Evolutionary conservation across 345 rosid genomes (phyloP), one percentile per base, ranked within the genome.

Genomic region (Rhizophora apiculata): DNA sequence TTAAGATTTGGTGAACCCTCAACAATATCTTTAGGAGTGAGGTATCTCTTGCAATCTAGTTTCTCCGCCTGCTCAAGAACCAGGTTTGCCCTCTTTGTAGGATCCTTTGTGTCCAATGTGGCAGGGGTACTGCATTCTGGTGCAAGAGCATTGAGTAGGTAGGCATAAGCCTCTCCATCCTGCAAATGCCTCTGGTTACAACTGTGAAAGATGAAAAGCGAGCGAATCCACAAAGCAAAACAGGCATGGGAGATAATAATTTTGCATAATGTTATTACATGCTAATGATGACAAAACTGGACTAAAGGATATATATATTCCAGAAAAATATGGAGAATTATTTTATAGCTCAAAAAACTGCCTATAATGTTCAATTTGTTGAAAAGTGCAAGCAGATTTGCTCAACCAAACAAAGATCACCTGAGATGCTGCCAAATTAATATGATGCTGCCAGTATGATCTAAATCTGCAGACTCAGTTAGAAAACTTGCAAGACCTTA

Each of bases 1-100:
- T 96, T 96, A 72, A 96, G 99, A 85, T 96, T 96, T 72, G 98
- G 73, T 67, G 98, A 92, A 67, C 98, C 99, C 62, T 96, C 99
- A 31, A 92, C 89, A 72, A 96, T 96, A 74, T 96, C 99, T 73
- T 86, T 85, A 32, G 98, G 83, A 76, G 92, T 87, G 64, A 96
- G 82, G 76, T 83, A 96, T 85, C 88, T 80, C 71, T 88, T 81
- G 84, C 99, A 93, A 16, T 87, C 97, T 83, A 96, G 72, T 80
- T 92, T 90, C 86, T 96, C 99, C 29, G 99, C 96, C 77, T 90
- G 96, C 84, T 85, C 90, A 81, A 92, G 84, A 73, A 92, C 89
- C 84, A 83, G 71, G 70, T 81, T 87, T 22, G 97, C 99, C 80
- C 98, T 88, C 76, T 86, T 85, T 24, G 74, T 79, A 11, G 97